phyloP scores from a whole-genome alignment of 148 eudicot species.

The Pouteria glomerata region DNA sequence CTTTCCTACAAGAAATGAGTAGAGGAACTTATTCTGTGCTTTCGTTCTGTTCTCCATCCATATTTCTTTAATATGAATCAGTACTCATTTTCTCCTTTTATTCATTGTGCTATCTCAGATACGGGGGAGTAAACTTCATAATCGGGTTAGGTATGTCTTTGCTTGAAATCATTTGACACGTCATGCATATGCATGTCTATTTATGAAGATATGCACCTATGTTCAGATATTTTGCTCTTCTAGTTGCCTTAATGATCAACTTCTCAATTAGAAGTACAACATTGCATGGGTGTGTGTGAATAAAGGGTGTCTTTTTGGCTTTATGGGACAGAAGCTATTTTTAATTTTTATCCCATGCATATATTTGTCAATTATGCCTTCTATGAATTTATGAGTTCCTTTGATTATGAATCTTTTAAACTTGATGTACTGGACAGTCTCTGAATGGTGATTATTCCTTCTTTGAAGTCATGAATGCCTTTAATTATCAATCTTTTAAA shows the following conservation, averaged over 20 bases:
- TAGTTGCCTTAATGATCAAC: background rate
- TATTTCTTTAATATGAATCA: background rate
- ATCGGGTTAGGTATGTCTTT: slow-evolving; percentile 67
- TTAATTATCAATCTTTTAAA: no score
- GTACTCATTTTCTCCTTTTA: slow-evolving; percentile 2
- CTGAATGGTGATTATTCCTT: background rate
- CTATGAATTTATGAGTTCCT: background rate
- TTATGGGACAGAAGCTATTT: background rate
- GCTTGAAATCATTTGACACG: background rate
- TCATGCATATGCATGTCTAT: background rate
- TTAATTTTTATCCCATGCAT: background rate
- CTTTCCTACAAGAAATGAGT: background rate
- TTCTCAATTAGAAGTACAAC: background rate
- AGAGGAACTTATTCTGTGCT: background rate
- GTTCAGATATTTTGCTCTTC: background rate
- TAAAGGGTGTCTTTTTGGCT: background rate
- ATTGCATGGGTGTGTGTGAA: background rate
- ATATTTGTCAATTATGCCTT: background rate
- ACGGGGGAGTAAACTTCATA: slow-evolving; percentile 95
- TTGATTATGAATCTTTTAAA: no score
- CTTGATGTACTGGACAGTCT: background rate
- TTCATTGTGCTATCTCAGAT: slow-evolving; percentile 45
- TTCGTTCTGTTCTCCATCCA: background rate
- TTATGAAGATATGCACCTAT: background rate
- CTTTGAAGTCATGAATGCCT: background rate